A percentile compares a stretch with the other conserved stretches of the same genome.
Conservation (phyloP, 345 rosid genomes). For the Populus pruinosa region DNA sequence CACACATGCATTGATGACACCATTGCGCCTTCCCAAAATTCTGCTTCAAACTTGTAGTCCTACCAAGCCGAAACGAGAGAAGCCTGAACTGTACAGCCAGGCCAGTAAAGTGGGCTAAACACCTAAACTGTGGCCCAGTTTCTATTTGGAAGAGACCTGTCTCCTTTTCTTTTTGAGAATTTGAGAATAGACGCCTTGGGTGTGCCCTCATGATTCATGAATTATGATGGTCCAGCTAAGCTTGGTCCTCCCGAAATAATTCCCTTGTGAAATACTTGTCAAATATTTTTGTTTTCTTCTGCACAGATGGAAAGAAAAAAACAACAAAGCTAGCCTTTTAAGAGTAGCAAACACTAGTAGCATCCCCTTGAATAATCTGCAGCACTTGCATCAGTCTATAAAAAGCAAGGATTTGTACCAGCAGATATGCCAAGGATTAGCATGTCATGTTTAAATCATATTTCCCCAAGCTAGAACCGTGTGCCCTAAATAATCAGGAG, state of each 20-base stretch:
- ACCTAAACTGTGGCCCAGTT: neutral
- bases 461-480: neutral
- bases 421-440: neutral
- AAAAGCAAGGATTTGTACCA: too few species aligned
- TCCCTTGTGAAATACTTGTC: neutral
- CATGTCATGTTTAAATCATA: neutral
- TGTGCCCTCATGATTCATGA: constrained; percentile 10
- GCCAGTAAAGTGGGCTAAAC: neutral
- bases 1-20: neutral
- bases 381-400: too few species aligned
- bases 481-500: neutral
- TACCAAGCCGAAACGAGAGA: neutral
- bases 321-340: too few species aligned
- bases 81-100: neutral
- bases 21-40: neutral
- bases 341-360: too few species aligned
- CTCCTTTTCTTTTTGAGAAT: too few species aligned
- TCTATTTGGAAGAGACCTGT: neutral
- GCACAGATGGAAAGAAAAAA: too few species aligned
- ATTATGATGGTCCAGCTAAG: neutral
- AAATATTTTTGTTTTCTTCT: neutral
- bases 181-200: neutral
- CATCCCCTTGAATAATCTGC: too few species aligned
- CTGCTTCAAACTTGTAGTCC: neutral
- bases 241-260: neutral